These are phyloP conservation scores for Zymoseptoria tritici DNA, from an alignment of 2,329 filamentous ascomycete genomes.

Conservation along the genomic window DNA sequence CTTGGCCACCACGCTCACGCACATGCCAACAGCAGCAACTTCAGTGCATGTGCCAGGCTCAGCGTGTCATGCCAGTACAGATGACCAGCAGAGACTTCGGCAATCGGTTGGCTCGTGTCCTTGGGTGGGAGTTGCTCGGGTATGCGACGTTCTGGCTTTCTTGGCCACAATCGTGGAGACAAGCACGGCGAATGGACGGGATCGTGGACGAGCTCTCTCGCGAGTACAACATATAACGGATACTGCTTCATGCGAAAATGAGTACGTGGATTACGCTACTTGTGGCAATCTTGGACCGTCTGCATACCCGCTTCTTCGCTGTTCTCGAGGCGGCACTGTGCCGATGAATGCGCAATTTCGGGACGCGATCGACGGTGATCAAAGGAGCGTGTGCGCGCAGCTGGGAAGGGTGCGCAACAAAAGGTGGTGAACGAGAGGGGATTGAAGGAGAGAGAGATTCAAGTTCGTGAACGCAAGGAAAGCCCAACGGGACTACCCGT, in stretches of 20 bases:
- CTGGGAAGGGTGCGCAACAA: neutral
- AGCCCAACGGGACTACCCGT: neutral
- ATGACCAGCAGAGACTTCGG: neutral
- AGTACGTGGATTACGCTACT: slow-evolving; percentile 5
- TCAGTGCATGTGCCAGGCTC: neutral
- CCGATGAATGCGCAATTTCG: neutral
- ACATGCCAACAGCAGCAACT: slow-evolving; percentile 12
- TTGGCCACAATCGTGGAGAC: too few relatives aligned
- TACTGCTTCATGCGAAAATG: slow-evolving; percentile 1
- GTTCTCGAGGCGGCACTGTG: neutral
- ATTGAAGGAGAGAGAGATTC: neutral
- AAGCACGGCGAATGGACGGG: neutral
- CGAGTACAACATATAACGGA: neutral
- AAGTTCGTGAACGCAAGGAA: neutral
- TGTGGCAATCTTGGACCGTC: neutral
- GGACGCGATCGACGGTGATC: neutral
- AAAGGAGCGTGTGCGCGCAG: neutral
- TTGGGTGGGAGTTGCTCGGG: neutral
- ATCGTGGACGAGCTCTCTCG: neutral
- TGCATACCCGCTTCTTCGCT: slow-evolving; percentile 5
- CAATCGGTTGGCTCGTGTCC: neutral
- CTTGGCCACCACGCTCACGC: slow-evolving; percentile 2
- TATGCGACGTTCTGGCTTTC: neutral
- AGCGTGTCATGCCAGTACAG: slow-evolving; percentile 3
- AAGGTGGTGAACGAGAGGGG: neutral